Conservation (phyloP, 805 yeast genomes). For the Novakomyces olei region DNA sequence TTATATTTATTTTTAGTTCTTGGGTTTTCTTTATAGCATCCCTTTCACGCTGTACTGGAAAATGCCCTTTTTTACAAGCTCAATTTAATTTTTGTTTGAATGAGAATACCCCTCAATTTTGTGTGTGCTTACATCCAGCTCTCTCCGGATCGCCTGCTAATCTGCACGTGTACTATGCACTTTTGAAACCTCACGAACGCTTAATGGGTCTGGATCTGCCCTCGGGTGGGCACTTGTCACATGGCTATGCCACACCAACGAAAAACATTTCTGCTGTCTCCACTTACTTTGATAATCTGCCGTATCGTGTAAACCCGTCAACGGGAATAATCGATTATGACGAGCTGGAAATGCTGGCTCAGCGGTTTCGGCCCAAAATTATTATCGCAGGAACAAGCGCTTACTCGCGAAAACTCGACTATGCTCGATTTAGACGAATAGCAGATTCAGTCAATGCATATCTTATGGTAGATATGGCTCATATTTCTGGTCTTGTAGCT, state of each 20-base stretch:
- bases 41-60: too few species aligned
- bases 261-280: slow-evolving; percentile 90
- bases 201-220: slow-evolving; percentile 96
- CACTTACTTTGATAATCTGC: slow-evolving; percentile 95
- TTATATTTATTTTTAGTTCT: too few species aligned
- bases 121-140: too few species aligned
- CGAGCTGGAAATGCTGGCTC: slow-evolving; percentile 74
- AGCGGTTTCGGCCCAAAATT: slow-evolving; percentile 84
- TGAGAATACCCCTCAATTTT: too few species aligned
- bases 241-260: slow-evolving; percentile 89
- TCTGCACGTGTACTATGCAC: slow-evolving; percentile 85
- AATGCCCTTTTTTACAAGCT: too few species aligned
- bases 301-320: slow-evolving; percentile 75
- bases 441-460: slow-evolving; percentile 97
- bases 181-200: slow-evolving; percentile 88
- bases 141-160: slow-evolving; percentile 96
- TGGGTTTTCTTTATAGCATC: too few species aligned
- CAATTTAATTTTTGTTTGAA: too few species aligned
- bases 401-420: slow-evolving; percentile 88
- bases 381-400: slow-evolving; percentile 97
- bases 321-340: slow-evolving; percentile 96
- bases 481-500: slow-evolving; percentile 84
- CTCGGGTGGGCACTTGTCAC: slow-evolving; percentile 96
- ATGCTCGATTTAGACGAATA: slow-evolving; percentile 85
- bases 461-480: slow-evolving; percentile 94